Evolutionary conservation across 1,284 basidiomycete species (phyloP), one percentile per base, ranked within the genome.

Genomic region (Heterobasidion occidentale): DNA sequence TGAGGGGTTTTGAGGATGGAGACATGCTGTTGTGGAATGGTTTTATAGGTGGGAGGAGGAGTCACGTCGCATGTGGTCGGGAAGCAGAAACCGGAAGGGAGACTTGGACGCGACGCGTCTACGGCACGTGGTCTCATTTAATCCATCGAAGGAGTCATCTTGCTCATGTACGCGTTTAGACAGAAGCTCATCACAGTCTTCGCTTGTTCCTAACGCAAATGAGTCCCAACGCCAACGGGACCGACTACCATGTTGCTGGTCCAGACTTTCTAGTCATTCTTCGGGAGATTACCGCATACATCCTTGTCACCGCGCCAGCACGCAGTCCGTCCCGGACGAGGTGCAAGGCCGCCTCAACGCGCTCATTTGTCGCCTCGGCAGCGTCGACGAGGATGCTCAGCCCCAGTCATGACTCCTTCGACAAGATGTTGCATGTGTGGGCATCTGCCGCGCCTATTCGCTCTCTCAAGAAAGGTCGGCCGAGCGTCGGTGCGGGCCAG

Each of bases 391-490:
- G 9, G 20, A 75, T 75, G 20, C 69, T 66, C 38, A 76, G 78
- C 61, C 83, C 77, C 58, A 78, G 78, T 0, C 85, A 87, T 49
- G 88, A 89, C 56, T 83, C 81, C 61, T 86, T 77, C 63, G 85
- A 89, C 57, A 82, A 83, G 66, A 71, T 78, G 62, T 77, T 77
- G 17, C 80, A 80, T 63, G 84, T 84, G 14, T 74, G 84, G 44
- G 69, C 78, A 19, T 84, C 81, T 47, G 81, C 78, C 9, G 76
- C 79, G 49, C 85, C 81, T 12, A 84, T 85, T 64, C 74, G 84
- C 36, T 83, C 82, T 7, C 70, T 62, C 34, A 72, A 72, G 56
- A 65, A 58, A 54, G 61, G 70, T 1, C 68, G 79, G 2, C 1
- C 19, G 1, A 19, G 19, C 19, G 19, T 19, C 19, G 19, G 19